Evolutionary conservation across 2,329 filamentous ascomycete genomes (phyloP), one percentile per base, ranked within the genome.

Genomic region (Mollisia scopiformis): DNA sequence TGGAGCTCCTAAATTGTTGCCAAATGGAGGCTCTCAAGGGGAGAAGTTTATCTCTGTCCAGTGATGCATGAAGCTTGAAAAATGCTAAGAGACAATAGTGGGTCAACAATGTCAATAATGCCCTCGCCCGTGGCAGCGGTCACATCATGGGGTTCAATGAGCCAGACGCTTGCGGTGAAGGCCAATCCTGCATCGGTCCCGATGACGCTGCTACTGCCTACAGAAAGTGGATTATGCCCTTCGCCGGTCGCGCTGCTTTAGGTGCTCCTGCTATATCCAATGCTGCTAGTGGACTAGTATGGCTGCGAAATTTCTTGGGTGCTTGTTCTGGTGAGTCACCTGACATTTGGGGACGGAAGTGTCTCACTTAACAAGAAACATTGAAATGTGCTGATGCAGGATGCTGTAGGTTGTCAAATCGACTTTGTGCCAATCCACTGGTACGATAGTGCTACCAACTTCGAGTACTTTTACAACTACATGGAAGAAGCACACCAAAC

Each of bases 351-450:
- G n/a, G n/a, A n/a, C n/a, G n/a, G n/a, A n/a, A n/a, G n/a, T n/a
- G n/a, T n/a, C n/a, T n/a, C n/a, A n/a, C n/a, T n/a, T n/a, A n/a
- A n/a, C n/a, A n/a, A n/a, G n/a, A n/a, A n/a, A n/a, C n/a, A n/a
- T n/a, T 33, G 31, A 33, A 33, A 33, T 33, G 31, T 6, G 31
- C 31, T 6, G 6, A 13, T 7, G 13, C 57, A 63, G 27, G 66
- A 69, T n/a, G 80, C 78, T 69, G 64, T 61, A 27, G 73, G 66
- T 31, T 79, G 77, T 72, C 69, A 70, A 19, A 75, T 81, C 50
- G 76, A 80, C 67, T 79, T 76, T 63, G 60, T 80, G 56, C 73
- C 75, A 62, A 70, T 79, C 33, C 79, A 81, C 68, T 80, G 78
- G 77, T 52, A 60, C 33, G 58, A 60, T 27, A 35, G 33, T 11